These are phyloP conservation scores for Leucocoprinus leucothites DNA, from an alignment of 768 basidiomycete genomes.

Conservation along the genomic window DNA sequence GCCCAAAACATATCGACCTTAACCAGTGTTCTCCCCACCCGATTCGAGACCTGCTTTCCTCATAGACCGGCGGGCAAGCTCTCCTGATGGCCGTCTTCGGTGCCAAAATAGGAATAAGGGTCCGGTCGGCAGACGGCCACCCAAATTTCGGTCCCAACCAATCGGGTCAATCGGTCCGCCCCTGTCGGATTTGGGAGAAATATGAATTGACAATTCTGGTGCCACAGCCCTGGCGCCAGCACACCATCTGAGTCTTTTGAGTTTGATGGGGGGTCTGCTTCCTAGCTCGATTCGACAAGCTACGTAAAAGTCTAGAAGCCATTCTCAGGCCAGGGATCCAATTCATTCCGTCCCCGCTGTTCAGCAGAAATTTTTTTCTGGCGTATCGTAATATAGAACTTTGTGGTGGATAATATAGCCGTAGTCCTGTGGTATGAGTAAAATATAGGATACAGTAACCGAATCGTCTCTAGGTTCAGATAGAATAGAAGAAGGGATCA, in stretches of 20 bases:
- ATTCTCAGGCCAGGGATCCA: no score
- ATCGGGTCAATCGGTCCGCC: constrained; percentile 10
- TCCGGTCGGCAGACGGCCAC: neutral
- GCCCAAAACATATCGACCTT: neutral
- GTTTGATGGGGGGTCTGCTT: no score
- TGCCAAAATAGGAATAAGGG: constrained; percentile 4
- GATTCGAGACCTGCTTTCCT: neutral
- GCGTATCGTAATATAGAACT: no score
- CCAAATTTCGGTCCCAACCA: neutral
- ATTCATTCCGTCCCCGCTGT: no score
- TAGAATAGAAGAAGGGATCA: no score
- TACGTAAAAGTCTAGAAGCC: no score
- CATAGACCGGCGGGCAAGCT: neutral
- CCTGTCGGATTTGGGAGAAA: constrained; percentile 2
- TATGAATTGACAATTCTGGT: neutral
- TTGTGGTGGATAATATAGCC: no score
- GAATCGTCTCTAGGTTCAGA: no score
- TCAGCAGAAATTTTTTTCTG: no score
- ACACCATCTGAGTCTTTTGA: neutral
- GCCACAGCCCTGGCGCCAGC: constrained; percentile 6
- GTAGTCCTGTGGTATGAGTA: no score
- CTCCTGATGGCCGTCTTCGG: neutral
- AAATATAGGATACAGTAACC: no score
- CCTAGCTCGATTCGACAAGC: no score
- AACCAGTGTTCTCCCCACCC: neutral